These are phyloP conservation scores for Auricularia heimuer DNA, from an alignment of 768 basidiomycete species.

Conservation along the genomic window DNA sequence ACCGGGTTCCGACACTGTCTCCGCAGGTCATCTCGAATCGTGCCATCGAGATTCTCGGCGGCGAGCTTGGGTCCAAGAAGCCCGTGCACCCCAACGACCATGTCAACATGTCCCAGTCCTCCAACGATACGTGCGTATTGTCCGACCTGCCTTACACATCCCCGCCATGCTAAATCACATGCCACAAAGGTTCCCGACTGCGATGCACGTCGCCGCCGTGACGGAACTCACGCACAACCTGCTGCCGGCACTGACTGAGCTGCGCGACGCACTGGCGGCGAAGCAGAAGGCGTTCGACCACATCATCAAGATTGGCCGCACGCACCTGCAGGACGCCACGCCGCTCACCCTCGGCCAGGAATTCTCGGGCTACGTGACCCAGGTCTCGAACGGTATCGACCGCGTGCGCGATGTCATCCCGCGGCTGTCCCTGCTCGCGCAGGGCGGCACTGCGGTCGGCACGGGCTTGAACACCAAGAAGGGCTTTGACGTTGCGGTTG, in stretches of 20 bases:
- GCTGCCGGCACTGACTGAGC: constrained; percentile 75
- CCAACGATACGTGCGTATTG: constrained; percentile 83
- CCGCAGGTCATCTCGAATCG: constrained; percentile 91
- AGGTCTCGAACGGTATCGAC: constrained; percentile 82
- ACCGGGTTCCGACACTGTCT: background rate
- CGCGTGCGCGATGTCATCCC: constrained; percentile 75
- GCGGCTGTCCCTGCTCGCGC: constrained; percentile 80
- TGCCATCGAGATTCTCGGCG: constrained; percentile 93
- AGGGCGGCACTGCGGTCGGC: constrained; percentile 97
- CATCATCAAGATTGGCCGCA: constrained; percentile 98
- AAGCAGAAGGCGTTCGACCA: constrained; percentile 78
- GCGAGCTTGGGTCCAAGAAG: constrained; percentile 88
- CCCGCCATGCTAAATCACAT: background rate
- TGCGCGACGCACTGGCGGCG: constrained; percentile 72
- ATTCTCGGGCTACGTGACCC: constrained; percentile 96
- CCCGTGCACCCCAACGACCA: constrained; percentile 99
- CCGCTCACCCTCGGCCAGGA: constrained; percentile 97
- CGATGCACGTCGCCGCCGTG: constrained; percentile 96
- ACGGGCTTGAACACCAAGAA: constrained; percentile 95
- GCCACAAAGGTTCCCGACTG: constrained; percentile 79
- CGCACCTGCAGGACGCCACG: constrained; percentile 94
- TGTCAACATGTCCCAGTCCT: constrained; percentile 98
- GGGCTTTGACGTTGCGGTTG: constrained; percentile 94
- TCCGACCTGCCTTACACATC: background rate
- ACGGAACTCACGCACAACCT: constrained; percentile 72